Conservation (phyloP, 352 stramenopile species). For the Phytophthora hybrid region DNA sequence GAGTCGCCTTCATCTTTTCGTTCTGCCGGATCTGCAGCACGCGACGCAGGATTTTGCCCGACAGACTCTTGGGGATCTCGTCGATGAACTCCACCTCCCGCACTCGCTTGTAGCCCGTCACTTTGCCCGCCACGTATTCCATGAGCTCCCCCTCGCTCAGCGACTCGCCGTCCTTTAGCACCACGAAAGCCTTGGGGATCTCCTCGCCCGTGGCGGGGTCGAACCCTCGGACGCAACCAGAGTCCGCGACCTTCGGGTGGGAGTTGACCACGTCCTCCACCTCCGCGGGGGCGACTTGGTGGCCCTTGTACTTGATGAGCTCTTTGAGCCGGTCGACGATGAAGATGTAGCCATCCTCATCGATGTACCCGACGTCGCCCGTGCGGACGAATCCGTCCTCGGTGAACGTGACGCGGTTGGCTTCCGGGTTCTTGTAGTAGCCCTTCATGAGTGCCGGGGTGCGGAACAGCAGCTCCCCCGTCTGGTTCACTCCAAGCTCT, state of each 20-base stretch:
- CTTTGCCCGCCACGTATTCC: conserved; percentile 81
- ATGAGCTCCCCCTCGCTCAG: conserved; percentile 78
- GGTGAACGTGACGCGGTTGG: conserved; percentile 81
- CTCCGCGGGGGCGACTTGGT: conserved; percentile 93
- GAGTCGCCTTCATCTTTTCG: conserved; percentile 38
- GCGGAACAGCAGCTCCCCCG: conserved; percentile 88
- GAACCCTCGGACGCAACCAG: conserved; percentile 58
- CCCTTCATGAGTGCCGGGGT: conserved; percentile 94
- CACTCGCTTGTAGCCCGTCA: conserved; percentile 91
- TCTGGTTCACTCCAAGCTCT: conserved; percentile 44
- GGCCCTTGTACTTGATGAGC: conserved; percentile 96
- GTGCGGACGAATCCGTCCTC: conserved; percentile 88
- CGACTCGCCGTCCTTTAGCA: conserved; percentile 60
- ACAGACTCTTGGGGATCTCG: conserved; percentile 91
- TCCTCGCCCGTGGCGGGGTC: conserved; percentile 77
- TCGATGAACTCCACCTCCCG: conserved; percentile 89
- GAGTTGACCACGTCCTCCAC: conserved; percentile 92
- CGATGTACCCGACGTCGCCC: conserved; percentile 92
- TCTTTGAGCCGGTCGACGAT: conserved; percentile 95
- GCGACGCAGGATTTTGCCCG: conserved; percentile 93
- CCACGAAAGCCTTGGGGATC: conserved; percentile 93
- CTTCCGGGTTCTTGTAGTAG: conserved; percentile 91
- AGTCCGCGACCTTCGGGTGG: conserved; percentile 62
- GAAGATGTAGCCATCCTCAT: conserved; percentile 94
- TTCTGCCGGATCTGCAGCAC: conserved; percentile 64